phyloP scores from a whole-genome alignment of 805 yeast species.

The Metschnikowia amazonensis region DNA sequence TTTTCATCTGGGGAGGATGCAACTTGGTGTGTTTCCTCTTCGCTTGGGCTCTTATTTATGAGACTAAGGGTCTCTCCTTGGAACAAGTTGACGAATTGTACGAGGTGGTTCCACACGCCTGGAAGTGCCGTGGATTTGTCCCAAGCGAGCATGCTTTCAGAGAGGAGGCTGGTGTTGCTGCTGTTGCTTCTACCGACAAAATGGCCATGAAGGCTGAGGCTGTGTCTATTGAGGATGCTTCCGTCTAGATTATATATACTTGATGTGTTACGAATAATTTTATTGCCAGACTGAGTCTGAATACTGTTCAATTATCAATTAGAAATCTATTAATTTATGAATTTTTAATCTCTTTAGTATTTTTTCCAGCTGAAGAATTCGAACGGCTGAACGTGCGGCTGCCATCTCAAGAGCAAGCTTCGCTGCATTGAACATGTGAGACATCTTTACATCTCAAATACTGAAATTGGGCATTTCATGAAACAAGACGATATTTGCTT shows the following conservation, averaged over 20 bases:
- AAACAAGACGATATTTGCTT: too few relatives aligned
- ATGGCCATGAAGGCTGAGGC: constrained; percentile 23
- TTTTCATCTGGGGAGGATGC: constrained; percentile 43
- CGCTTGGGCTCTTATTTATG: constrained; percentile 34
- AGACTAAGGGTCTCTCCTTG: constrained; percentile 40
- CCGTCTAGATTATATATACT: constrained; percentile 15
- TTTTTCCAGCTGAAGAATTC: too few relatives aligned
- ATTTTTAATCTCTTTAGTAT: too few relatives aligned
- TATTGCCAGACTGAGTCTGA: background rate
- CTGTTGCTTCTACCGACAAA: constrained; percentile 9
- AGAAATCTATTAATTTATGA: background rate
- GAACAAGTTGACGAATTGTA: constrained; percentile 42
- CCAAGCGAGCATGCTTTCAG: constrained; percentile 38
- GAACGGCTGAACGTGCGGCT: too few relatives aligned
- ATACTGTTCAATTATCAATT: too few relatives aligned
- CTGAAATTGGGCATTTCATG: too few relatives aligned
- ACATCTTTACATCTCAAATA: too few relatives aligned
- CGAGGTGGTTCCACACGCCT: constrained; percentile 29
- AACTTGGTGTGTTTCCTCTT: constrained; percentile 33
- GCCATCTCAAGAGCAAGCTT: too few relatives aligned
- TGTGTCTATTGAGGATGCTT: constrained; percentile 27
- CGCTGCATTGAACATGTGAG: too few relatives aligned
- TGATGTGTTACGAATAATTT: background rate
- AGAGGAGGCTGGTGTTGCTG: constrained; percentile 18
- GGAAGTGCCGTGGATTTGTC: constrained; percentile 30